Evolutionary conservation across 176 grass and related monocot species (phyloP), one percentile per base, ranked within the genome.

Genomic region (Eragrostis nindensis): DNA sequence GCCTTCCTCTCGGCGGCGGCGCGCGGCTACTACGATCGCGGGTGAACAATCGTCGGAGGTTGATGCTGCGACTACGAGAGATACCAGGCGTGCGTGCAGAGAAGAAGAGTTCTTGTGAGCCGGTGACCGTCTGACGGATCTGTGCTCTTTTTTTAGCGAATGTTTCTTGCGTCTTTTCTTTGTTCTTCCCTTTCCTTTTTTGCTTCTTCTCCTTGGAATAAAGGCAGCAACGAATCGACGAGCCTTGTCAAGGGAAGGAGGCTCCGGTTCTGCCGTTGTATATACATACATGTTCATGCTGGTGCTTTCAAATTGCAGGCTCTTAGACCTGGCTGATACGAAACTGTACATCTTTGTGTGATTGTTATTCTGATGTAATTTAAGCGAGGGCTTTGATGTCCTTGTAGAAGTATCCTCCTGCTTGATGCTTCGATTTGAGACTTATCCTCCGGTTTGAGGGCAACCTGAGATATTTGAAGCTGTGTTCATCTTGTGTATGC

Each of bases 1-100:
- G 57, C 42, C 73, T 78, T 72, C 73, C 66, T 81, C 27, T 77
- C 80, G 40, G n/a, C 60, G 40, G 12, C 68, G 61, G 71, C 22
- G 62, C 75, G 52, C 75, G 39, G 86, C 42, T 80, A 21, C 75
- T 79, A 69, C 77, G 77, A 80, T 43, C 77, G 77, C 64, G 77
- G 77, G 0, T 80, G 77, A 80, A 19, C n/a, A 36, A 6, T 42
- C 25, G 0, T 5, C 42, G 24, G 2, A 3, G 47, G 47, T 21
- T 38, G 68, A 46, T 17, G 22, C 68, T 27, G 13, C 24, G 11
- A 0, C 68, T 12, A 5, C 46, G 46, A 15, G 43, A 39, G 60
- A 49, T 49, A 0, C 61, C 5, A 17, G 61, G 62, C 55, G 5
- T 27, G 62, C 55, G 5, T 27, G 65, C 13, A 5, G 26, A 25